A percentile compares a stretch with the other conserved stretches of the same genome.
These are phyloP conservation scores for Simplicillium sp. DNA, from an alignment of 2,329 filamentous ascomycete species.

Conservation along the genomic window DNA sequence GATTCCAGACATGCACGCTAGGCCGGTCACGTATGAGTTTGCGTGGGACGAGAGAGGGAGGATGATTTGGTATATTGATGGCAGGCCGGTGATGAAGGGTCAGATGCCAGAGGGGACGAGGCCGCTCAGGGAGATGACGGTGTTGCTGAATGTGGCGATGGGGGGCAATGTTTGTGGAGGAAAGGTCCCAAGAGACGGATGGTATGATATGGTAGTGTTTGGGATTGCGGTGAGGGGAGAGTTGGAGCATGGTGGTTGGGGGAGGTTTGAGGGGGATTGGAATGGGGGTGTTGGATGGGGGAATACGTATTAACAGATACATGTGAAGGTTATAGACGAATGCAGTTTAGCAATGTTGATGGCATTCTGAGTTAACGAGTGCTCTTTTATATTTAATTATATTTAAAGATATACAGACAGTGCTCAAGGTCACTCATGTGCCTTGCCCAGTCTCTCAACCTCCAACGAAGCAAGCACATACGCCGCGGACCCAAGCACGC, in stretches of 20 bases:
- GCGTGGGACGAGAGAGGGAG: conserved; percentile 43
- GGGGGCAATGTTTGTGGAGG: conserved; percentile 49
- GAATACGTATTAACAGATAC: conserved; percentile 19
- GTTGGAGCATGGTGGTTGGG: conserved; percentile 43
- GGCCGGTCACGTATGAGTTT: conserved; percentile 43
- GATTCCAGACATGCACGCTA: conserved; percentile 35
- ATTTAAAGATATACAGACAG: too few species aligned
- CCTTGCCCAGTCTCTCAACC: too few species aligned
- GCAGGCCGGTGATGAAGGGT: conserved; percentile 46
- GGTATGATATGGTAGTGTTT: conserved; percentile 47
- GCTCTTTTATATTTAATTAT: too few species aligned
- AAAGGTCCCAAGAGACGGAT: conserved; percentile 38
- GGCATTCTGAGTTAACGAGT: too few species aligned
- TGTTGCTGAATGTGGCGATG: conserved; percentile 54
- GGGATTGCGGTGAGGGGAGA: conserved; percentile 41
- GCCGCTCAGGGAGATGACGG: conserved; percentile 43
- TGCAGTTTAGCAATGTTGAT: background rate
- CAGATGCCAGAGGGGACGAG: conserved; percentile 41
- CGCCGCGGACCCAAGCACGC: conserved; percentile 22
- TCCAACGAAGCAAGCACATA: conserved; percentile 25
- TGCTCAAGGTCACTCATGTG: too few species aligned
- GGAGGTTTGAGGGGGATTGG: conserved; percentile 43
- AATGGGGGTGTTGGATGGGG: conserved; percentile 8
- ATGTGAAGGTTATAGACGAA: background rate
- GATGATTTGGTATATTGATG: conserved; percentile 52